A percentile compares a stretch with the other conserved stretches of the same genome.
These are phyloP conservation scores for Candida caryicola DNA, from an alignment of 805 yeast genomes.

Conservation along the genomic window DNA sequence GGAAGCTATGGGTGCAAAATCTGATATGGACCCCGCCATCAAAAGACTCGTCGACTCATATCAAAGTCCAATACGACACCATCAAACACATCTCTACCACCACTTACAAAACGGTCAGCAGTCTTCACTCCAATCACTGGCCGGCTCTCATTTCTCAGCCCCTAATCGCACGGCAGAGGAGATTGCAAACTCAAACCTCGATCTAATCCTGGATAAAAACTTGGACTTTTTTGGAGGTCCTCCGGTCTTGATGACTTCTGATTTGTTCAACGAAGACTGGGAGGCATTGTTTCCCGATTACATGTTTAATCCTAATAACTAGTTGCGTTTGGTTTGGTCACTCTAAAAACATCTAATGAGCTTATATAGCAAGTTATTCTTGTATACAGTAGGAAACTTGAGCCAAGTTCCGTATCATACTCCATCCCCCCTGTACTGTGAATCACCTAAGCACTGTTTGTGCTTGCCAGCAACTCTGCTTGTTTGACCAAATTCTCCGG, in stretches of 20 bases:
- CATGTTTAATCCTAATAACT: slow-evolving; percentile 24
- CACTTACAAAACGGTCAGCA: neutral
- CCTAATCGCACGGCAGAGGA: neutral
- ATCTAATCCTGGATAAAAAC: slow-evolving; percentile 22
- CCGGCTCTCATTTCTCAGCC: neutral
- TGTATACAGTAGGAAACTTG: neutral
- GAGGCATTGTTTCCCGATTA: slow-evolving; percentile 49
- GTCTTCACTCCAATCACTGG: neutral
- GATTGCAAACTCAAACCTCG: slow-evolving; percentile 17
- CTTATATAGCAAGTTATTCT: neutral
- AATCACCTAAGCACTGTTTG: slow-evolving; percentile 18
- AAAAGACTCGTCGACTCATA: neutral
- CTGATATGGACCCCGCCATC: neutral
- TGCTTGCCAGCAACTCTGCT: slow-evolving; percentile 30
- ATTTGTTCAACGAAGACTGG: slow-evolving; percentile 48
- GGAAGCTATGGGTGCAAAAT: neutral
- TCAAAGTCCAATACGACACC: neutral
- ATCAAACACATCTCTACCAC: neutral
- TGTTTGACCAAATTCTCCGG: slow-evolving; percentile 36
- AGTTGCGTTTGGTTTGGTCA: neutral
- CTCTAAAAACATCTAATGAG: neutral
- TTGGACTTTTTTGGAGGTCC: slow-evolving; percentile 50
- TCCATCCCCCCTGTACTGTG: too few species aligned
- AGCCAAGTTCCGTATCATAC: too few species aligned
- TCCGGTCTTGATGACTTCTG: slow-evolving; percentile 51